Conservation (phyloP, 495 filamentous ascomycete genomes). For the Aspergillus sparsus region DNA sequence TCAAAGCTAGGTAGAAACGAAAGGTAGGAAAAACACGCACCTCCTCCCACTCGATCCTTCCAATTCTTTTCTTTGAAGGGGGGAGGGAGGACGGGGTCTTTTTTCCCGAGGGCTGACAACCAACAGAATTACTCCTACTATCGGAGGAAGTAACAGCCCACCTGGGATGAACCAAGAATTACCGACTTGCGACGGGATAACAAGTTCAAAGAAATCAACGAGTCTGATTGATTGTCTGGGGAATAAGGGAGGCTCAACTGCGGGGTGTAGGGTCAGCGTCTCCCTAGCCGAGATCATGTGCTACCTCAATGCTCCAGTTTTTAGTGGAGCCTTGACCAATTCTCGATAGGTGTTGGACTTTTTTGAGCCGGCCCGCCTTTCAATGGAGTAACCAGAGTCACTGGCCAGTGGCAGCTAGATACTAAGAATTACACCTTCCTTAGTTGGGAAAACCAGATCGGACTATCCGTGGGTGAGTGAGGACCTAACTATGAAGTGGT, state of each 20-base stretch:
- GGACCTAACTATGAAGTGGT: too few species aligned
- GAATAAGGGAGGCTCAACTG: slow-evolving; percentile 23
- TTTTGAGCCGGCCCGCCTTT: not conserved
- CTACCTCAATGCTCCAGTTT: not conserved
- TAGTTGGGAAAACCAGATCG: slow-evolving; percentile 17
- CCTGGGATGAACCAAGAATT: slow-evolving; percentile 7
- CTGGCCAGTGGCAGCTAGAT: not conserved
- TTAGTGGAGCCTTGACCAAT: slow-evolving; percentile 2
- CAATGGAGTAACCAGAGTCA: not conserved
- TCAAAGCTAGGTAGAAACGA: not conserved
- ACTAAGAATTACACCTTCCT: not conserved
- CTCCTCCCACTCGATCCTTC: too few species aligned
- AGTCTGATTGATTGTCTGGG: slow-evolving; percentile 1
- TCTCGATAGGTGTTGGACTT: not conserved
- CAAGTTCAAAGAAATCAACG: not conserved
- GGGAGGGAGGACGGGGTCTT: not conserved
- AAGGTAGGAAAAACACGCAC: not conserved
- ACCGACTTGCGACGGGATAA: slow-evolving; percentile 11
- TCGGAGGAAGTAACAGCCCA: slow-evolving; percentile 1
- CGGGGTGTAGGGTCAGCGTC: slow-evolving; percentile 12
- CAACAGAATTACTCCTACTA: not conserved
- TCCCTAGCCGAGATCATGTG: slow-evolving; percentile 19
- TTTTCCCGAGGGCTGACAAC: not conserved
- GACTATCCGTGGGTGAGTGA: slow-evolving; percentile 17
- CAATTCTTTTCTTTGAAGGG: not conserved